phyloP scores from a whole-genome alignment of 345 rosid species.

The Noccaea bulbosa region DNA sequence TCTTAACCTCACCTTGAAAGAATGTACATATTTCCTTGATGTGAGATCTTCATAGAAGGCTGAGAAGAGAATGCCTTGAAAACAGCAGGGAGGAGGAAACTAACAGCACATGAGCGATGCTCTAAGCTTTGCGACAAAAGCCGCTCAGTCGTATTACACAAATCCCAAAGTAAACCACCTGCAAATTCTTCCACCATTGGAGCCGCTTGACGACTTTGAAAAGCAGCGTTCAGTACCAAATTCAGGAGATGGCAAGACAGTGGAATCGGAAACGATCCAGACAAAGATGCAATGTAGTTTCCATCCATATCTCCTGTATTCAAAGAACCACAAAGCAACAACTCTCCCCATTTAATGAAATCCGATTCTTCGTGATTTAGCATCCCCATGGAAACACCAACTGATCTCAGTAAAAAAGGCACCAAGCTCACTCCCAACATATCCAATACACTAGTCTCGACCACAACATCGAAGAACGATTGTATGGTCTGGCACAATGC shows the following conservation, averaged over 20 bases:
- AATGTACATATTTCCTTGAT: slow-evolving; percentile 43
- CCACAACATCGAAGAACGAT: slow-evolving; percentile 66
- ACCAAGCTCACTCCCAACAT: slow-evolving; percentile 66
- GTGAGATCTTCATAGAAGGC: slow-evolving; percentile 47
- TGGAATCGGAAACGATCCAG: slow-evolving; percentile 57
- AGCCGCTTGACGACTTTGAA: slow-evolving; percentile 47
- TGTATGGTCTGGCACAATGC: slow-evolving; percentile 60
- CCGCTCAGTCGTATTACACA: slow-evolving; percentile 64
- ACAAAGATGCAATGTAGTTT: slow-evolving; percentile 40
- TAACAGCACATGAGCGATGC: slow-evolving; percentile 76
- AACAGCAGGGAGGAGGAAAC: slow-evolving; percentile 70
- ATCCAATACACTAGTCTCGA: slow-evolving; percentile 58
- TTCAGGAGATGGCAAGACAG: slow-evolving; percentile 68
- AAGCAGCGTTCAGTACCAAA: slow-evolving; percentile 59
- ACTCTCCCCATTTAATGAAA: slow-evolving; percentile 48
- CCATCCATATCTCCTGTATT: slow-evolving; percentile 32
- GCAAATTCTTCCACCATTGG: slow-evolving; percentile 51
- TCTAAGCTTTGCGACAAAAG: slow-evolving; percentile 69
- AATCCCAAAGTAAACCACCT: slow-evolving; percentile 65
- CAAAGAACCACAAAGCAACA: slow-evolving; percentile 38
- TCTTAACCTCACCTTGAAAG: slow-evolving; percentile 61
- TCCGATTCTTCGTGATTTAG: slow-evolving; percentile 53
- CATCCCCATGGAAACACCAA: slow-evolving; percentile 57
- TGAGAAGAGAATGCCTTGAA: slow-evolving; percentile 62
- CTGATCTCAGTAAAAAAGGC: slow-evolving; percentile 71